These are phyloP conservation scores for Coemansia sp. DNA, from an alignment of 192 early-diverging fungal species.

Conservation along the genomic window DNA sequence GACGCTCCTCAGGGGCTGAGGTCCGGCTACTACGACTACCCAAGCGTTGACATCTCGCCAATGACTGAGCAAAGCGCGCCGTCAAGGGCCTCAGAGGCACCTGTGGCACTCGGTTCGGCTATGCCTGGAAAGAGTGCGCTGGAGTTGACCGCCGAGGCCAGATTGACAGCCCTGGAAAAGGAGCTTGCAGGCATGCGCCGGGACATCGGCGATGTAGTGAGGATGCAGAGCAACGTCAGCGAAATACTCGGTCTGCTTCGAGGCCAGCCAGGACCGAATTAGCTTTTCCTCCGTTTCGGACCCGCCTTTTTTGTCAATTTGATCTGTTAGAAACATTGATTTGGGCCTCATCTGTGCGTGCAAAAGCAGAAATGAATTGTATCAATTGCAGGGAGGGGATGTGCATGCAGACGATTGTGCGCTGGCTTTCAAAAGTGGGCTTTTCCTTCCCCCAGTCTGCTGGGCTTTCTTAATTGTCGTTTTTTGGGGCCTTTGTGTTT, in stretches of 20 bases:
- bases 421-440: constrained; percentile 1
- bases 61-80: background rate
- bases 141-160: background rate
- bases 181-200: constrained; percentile 19
- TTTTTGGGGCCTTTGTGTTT: background rate
- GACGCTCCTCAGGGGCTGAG: constrained; percentile 3
- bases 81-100: background rate
- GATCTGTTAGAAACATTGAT: background rate
- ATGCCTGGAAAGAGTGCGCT: background rate
- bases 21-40: background rate
- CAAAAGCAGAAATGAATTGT: background rate
- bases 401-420: background rate
- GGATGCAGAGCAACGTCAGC: constrained; percentile 23
- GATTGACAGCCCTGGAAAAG: constrained; percentile 13
- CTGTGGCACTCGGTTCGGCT: background rate
- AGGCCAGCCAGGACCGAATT: background rate
- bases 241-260: constrained; percentile 18
- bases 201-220: constrained; percentile 21
- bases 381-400: background rate
- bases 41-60: background rate
- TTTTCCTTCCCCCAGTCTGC: background rate
- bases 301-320: background rate
- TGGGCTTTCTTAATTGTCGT: background rate
- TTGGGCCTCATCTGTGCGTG: background rate
- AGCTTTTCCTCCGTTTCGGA: too few relatives aligned